Percentiles rank a stretch among this genome's conserved stretches.
These are phyloP conservation scores for Capsella bursapastoris DNA, from an alignment of 345 rosid genomes.

Conservation along the genomic window DNA sequence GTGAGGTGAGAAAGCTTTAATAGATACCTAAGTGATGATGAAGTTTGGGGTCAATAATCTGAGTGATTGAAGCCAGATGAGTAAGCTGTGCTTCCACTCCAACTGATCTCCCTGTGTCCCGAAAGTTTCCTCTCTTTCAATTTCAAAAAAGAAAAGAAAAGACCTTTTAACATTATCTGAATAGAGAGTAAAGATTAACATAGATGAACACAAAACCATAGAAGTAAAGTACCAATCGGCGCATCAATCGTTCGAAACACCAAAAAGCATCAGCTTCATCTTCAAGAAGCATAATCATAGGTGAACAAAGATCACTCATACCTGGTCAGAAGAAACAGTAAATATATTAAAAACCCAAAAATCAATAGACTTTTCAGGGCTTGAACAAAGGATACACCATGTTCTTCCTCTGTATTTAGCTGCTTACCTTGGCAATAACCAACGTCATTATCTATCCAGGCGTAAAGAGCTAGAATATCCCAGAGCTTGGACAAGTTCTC, in stretches of 20 bases:
- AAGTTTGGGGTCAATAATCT: constrained; percentile 94
- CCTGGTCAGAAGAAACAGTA: constrained; percentile 52
- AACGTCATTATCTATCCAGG: constrained; percentile 90
- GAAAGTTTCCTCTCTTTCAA: constrained; percentile 85
- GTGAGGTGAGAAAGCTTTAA: constrained; percentile 22
- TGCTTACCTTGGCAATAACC: constrained; percentile 95
- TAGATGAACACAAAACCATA: constrained; percentile 10
- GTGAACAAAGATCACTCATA: constrained; percentile 99
- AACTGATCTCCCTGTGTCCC: constrained; percentile 86
- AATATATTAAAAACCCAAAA: constrained; percentile 19
- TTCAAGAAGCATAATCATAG: constrained; percentile 94
- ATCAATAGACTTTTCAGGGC: not conserved
- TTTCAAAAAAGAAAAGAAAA: not conserved
- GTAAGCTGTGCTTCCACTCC: constrained; percentile 93
- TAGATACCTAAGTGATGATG: constrained; percentile 89
- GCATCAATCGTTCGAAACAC: constrained; percentile 98
- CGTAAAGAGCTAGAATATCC: constrained; percentile 95
- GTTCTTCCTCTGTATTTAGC: not conserved
- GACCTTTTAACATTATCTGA: not conserved
- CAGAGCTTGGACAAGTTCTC: constrained; percentile 89
- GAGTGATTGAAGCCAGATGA: constrained; percentile 90
- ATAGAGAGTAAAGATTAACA: constrained; percentile 3
- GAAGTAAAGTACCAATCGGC: constrained; percentile 73
- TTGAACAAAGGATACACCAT: not conserved
- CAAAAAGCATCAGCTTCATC: constrained; percentile 98